phyloP scores from a whole-genome alignment of 106 monocot species.

The Acanthochlamys bracteata region DNA sequence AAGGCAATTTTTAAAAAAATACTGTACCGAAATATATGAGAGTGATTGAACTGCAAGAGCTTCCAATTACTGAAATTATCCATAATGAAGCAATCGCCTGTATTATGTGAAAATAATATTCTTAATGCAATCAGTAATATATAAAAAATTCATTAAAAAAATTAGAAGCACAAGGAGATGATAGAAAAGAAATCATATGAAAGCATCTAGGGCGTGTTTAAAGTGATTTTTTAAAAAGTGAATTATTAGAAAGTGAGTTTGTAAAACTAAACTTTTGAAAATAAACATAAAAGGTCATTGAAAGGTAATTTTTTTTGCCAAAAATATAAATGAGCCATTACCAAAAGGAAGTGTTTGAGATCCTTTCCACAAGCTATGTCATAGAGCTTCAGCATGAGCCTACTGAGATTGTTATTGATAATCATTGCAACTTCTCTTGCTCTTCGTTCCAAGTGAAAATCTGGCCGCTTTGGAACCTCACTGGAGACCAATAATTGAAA shows the following conservation, averaged over 20 bases:
- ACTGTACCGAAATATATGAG: slow-evolving; percentile 48
- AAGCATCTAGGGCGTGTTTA: no score
- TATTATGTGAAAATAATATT: not conserved
- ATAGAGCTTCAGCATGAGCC: slow-evolving; percentile 16
- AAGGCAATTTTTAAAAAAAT: slow-evolving; percentile 1
- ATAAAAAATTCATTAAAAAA: no score
- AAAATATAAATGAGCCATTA: no score
- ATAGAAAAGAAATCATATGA: no score
- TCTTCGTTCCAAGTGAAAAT: not conserved
- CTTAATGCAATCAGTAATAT: not conserved
- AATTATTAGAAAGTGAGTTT: no score
- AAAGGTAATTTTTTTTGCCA: no score
- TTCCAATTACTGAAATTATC: slow-evolving; percentile 56
- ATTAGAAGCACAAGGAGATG: no score
- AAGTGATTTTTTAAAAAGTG: no score
- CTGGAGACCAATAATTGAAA: not conserved
- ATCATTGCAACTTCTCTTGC: slow-evolving; percentile 18
- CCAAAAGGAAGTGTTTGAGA: slow-evolving; percentile 46
- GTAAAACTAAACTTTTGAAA: no score
- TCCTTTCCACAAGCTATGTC: slow-evolving; percentile 55
- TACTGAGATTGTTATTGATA: slow-evolving; percentile 23
- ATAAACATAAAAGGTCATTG: no score
- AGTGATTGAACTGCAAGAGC: slow-evolving; percentile 25
- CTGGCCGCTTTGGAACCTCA: not conserved
- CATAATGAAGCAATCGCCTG: slow-evolving; percentile 45